Base-by-base conservation (phyloP, 805 yeast genomes). In the Pichia ethanolica region DNA sequence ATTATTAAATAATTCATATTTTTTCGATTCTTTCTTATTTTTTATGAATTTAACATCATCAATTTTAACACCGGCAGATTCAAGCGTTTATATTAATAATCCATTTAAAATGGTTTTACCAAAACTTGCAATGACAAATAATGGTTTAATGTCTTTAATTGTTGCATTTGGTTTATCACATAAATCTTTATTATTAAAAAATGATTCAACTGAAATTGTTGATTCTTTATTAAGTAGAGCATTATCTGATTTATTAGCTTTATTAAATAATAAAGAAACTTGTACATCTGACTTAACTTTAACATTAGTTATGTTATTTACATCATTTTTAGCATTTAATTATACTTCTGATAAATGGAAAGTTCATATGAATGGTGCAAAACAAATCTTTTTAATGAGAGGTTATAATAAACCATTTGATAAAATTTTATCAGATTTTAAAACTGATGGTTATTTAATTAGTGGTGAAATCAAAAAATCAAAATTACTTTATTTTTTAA, bases 81-180 rank as follows among this genome's bases (percentile, higher is more conserved):
- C 75, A 4, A 60, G 69, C 7, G 58, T 74, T 2, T 82, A 81
- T 57, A 79, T 77, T 13, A 82, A 83, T 56, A 86, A 85, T 56
- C 95, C 95, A 0, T 85, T 84, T 66, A 74, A 75, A 52, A 73
- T 73, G 11, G 67, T 83, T 7, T 63, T 86, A 11, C 91, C 93
- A 0, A 77, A 76, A 56, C 71, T 86, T 74, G 89, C 91, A 1
- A 68, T 81, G 72, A 71, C 72, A 27, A 71, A 75, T 50, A 77
- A 79, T 5, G 75, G 85, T 0, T 61, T 85, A 13, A 63, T 83
- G 54, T 73, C 86, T 1, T 68, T 84, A 1, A 53, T 84, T 12
- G 62, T 84, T 32, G 79, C 80, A 1, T 74, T 74, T 56, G 75
- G 78, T 5, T 67, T 75, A 1, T 61, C 70, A 5, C 80, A 77